phyloP scores from a whole-genome alignment of 306 rosid species.

The Begonia loranthoides region DNA sequence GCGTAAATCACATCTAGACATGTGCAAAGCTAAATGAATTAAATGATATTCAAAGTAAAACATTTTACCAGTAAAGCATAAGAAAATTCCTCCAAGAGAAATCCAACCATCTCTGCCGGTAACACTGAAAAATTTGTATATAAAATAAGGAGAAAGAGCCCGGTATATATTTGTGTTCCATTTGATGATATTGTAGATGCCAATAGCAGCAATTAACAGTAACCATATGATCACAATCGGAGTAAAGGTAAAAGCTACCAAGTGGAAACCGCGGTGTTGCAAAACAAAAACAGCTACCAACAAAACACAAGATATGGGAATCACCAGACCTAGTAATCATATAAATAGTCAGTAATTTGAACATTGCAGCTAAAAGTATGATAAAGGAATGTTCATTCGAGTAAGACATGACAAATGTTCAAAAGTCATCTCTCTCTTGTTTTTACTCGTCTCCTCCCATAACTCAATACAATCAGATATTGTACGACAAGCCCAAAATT shows the following conservation, averaged over 20 bases:
- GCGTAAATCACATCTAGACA: background rate
- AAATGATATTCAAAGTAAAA: background rate
- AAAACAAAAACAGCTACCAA: conserved; percentile 52
- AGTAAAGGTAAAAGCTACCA: conserved; percentile 59
- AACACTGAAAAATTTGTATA: conserved; percentile 49
- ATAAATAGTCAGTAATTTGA: background rate
- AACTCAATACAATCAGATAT: too few relatives aligned
- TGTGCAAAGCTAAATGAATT: background rate
- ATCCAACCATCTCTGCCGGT: conserved; percentile 73
- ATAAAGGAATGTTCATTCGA: too few relatives aligned
- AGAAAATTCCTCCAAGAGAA: conserved; percentile 65
- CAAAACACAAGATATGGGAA: conserved; percentile 46
- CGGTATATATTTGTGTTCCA: conserved; percentile 68
- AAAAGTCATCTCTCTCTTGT: too few relatives aligned
- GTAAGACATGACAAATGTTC: too few relatives aligned
- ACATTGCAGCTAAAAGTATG: conserved; percentile 12
- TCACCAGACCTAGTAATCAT: conserved; percentile 34
- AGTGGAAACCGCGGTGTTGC: conserved; percentile 81
- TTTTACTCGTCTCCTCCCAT: too few relatives aligned
- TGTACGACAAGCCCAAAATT: too few relatives aligned
- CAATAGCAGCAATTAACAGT: conserved; percentile 42
- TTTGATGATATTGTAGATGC: conserved; percentile 57
- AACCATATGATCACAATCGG: conserved; percentile 65
- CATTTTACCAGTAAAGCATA: conserved; percentile 58
- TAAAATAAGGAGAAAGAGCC: conserved; percentile 74